These are phyloP conservation scores for Aspergillus sclerotioniger DNA, from an alignment of 495 filamentous ascomycete species.

Conservation along the genomic window DNA sequence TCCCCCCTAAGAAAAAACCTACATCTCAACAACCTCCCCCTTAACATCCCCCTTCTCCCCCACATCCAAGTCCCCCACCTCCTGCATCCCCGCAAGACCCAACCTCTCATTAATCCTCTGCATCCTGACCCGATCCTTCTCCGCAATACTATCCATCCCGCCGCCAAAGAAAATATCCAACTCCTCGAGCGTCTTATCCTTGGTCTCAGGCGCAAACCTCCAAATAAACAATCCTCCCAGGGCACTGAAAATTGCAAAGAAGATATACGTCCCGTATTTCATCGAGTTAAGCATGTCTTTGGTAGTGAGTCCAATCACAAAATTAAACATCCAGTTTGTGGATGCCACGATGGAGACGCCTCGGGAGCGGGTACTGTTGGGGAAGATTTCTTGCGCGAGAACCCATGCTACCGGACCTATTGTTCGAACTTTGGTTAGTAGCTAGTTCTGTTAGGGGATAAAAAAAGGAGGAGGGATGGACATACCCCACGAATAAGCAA, in stretches of 20 bases:
- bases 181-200: conserved; percentile 56
- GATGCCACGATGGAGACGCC: conserved; percentile 40
- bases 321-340: conserved; percentile 48
- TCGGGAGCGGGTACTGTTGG: conserved; percentile 36
- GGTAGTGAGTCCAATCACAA: conserved; percentile 42
- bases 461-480: not conserved
- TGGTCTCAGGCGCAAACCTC: conserved; percentile 55
- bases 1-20: not conserved
- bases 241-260: conserved; percentile 47
- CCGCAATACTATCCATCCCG: conserved; percentile 22
- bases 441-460: not conserved
- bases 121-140: conserved; percentile 29
- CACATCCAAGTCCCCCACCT: conserved; percentile 30
- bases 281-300: conserved; percentile 38
- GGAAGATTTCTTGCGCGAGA: conserved; percentile 44
- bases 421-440: not conserved
- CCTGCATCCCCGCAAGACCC: conserved; percentile 25
- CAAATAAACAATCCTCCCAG: conserved; percentile 48
- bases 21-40: conserved; percentile 13
- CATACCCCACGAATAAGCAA: conserved; percentile 42
- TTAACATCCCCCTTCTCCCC: conserved; percentile 12
- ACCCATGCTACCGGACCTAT: conserved; percentile 38
- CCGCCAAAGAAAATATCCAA: conserved; percentile 49
- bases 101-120: conserved; percentile 29
- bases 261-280: conserved; percentile 45